Conservation (phyloP, 1,139 yeast species). For the Candida sanyaensis region DNA sequence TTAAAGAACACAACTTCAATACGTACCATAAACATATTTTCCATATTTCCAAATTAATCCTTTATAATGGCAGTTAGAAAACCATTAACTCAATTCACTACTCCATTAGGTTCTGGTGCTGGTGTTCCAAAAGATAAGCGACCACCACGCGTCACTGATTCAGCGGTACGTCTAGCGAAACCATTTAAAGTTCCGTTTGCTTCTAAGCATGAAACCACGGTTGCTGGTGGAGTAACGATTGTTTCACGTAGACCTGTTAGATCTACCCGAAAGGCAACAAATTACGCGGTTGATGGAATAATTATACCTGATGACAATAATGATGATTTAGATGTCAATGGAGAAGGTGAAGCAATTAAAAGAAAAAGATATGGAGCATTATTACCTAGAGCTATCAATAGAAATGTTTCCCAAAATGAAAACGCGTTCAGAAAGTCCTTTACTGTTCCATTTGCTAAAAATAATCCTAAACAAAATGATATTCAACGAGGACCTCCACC, state of each 20-base stretch:
- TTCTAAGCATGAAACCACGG: conserved; percentile 17
- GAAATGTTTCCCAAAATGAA: conserved; percentile 28
- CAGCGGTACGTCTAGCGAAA: conserved; percentile 34
- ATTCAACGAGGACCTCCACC: conserved; percentile 58
- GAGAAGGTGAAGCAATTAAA: conserved; percentile 24
- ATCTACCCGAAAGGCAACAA: conserved; percentile 19
- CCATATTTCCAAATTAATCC: neutral
- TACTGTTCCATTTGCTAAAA: conserved; percentile 52
- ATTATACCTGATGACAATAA: conserved; percentile 18
- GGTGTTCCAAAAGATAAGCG: conserved; percentile 44
- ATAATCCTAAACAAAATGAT: conserved; percentile 26
- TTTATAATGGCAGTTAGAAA: conserved; percentile 30
- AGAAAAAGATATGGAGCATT: conserved; percentile 51
- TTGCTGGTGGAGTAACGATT: conserved; percentile 15
- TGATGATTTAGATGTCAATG: conserved; percentile 25
- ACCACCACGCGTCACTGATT: conserved; percentile 41
- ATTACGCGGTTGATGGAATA: conserved; percentile 28
- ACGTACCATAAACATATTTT: neutral
- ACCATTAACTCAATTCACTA: conserved; percentile 40
- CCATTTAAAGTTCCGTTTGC: conserved; percentile 49
- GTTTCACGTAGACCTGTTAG: conserved; percentile 24
- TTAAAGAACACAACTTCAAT: neutral
- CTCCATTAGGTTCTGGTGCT: conserved; percentile 50
- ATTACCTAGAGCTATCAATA: conserved; percentile 40
- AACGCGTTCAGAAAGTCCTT: conserved; percentile 44